Percentiles rank a stretch among this genome's conserved stretches.
Evolutionary conservation across 1,284 basidiomycete genomes (phyloP).

Genomic region (Pterulicium gracile): DNA sequence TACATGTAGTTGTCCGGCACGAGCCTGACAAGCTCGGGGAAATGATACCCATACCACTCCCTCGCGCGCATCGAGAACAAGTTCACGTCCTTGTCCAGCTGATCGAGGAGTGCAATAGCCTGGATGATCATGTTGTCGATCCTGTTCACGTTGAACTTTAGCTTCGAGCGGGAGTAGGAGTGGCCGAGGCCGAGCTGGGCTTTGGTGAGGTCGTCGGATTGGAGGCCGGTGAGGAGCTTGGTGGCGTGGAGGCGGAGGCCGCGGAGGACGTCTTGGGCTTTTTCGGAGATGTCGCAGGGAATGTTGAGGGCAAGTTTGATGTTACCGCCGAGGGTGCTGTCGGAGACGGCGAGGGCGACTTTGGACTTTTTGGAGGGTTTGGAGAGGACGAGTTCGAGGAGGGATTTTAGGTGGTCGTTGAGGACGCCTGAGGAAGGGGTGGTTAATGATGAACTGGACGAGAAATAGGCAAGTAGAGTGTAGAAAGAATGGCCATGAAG

Average conservation of each 20-base stretch:
- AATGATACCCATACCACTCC: conserved; percentile 99
- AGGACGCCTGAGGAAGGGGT: conserved; percentile 53
- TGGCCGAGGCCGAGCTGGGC: conserved; percentile 97
- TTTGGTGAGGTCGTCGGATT: conserved; percentile 82
- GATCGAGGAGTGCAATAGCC: conserved; percentile 96
- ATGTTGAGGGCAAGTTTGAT: conserved; percentile 77
- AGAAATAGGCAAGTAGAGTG: too few species aligned
- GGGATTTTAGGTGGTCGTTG: conserved; percentile 78
- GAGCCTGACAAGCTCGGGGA: conserved; percentile 92
- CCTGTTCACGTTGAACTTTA: conserved; percentile 99
- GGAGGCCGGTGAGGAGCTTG: conserved; percentile 85
- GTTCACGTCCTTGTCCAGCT: conserved; percentile 99
- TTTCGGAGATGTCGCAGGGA: conserved; percentile 83
- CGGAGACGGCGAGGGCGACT: conserved; percentile 78
- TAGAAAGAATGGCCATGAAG: too few species aligned
- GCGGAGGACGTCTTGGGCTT: conserved; percentile 82
- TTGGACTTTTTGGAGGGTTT: conserved; percentile 75
- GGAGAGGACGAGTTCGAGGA: conserved; percentile 85
- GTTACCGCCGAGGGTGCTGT: conserved; percentile 67
- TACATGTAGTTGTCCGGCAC: conserved; percentile 96
- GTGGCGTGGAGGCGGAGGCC: conserved; percentile 90
- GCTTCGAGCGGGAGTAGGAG: conserved; percentile 95
- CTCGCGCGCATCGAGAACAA: conserved; percentile 97
- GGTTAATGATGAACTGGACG: conserved; percentile 4
- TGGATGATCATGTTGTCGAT: conserved; percentile 99